Evolutionary conservation across 805 yeast genomes (phyloP).

Genomic region (Starmerella scarabaei): DNA sequence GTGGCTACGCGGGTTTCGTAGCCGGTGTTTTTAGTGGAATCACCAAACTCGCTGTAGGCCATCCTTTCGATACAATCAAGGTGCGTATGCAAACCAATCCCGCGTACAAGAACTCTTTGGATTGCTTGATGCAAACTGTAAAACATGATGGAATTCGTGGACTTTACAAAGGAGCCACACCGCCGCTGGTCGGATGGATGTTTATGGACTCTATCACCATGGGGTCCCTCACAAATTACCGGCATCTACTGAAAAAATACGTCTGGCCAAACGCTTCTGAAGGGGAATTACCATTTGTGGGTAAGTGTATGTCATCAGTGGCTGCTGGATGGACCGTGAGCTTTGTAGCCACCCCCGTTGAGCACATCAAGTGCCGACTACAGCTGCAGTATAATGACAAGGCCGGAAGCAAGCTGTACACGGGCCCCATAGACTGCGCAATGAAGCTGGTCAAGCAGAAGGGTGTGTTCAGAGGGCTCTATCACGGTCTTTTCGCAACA

Average conservation of each 20-base stretch:
- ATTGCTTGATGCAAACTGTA: conserved; percentile 62
- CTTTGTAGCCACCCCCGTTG: conserved; percentile 92
- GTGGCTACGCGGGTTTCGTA: conserved; percentile 45
- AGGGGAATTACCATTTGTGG: conserved; percentile 51
- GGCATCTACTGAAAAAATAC: conserved; percentile 51
- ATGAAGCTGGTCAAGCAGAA: conserved; percentile 31
- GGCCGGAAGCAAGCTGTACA: conserved; percentile 48
- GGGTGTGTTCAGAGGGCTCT: conserved; percentile 55
- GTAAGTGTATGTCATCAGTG: conserved; percentile 67
- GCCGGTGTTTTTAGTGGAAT: conserved; percentile 85
- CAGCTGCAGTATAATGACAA: conserved; percentile 80
- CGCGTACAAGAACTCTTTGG: conserved; percentile 66
- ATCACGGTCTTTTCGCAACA: conserved; percentile 73
- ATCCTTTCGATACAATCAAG: conserved; percentile 80
- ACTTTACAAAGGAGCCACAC: conserved; percentile 80
- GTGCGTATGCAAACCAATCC: conserved; percentile 73
- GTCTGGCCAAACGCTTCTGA: conserved; percentile 42
- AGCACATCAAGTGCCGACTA: conserved; percentile 72
- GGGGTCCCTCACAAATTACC: conserved; percentile 70
- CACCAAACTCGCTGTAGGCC: conserved; percentile 80
- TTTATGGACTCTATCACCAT: conserved; percentile 85
- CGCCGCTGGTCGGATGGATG: conserved; percentile 89
- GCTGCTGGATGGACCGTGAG: conserved; percentile 80
- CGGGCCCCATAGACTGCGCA: conserved; percentile 70
- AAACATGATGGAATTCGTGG: conserved; percentile 66